Percentiles rank a stretch among this genome's conserved stretches.
Conservation (phyloP, 371 early-diverging fungal species). For the Mortierella sp. region DNA sequence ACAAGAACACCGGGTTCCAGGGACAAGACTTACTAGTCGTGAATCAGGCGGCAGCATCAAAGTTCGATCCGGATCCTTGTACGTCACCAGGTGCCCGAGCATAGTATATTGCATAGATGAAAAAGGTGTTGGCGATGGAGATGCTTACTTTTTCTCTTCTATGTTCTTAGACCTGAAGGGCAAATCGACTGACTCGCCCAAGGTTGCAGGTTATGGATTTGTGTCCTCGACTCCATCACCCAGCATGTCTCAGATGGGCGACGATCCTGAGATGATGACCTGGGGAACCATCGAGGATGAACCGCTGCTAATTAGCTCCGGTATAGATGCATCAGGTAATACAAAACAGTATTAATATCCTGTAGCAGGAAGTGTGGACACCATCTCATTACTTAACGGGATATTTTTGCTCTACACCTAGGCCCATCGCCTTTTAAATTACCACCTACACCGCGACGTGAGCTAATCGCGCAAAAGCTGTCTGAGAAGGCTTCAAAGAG, state of each 20-base stretch:
- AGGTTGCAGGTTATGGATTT: slow-evolving; percentile 68
- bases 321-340: slow-evolving; percentile 60
- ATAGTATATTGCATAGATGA: no score
- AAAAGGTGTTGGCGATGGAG: not conserved
- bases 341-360: no score
- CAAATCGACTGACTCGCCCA: slow-evolving; percentile 57
- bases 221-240: slow-evolving; percentile 78
- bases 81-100: no score
- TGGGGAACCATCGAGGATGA: slow-evolving; percentile 85
- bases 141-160: not conserved
- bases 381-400: no score
- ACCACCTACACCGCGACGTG: slow-evolving; percentile 73
- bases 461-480: slow-evolving; percentile 71
- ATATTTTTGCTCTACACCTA: not conserved
- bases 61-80: slow-evolving; percentile 35
- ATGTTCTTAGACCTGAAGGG: slow-evolving; percentile 42
- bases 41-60: slow-evolving; percentile 44
- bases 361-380: no score
- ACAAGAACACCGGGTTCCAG: slow-evolving; percentile 45
- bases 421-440: slow-evolving; percentile 65
- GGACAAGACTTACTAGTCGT: slow-evolving; percentile 41
- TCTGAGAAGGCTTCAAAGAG: slow-evolving; percentile 75
- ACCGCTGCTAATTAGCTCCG: slow-evolving; percentile 64
- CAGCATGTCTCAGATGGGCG: slow-evolving; percentile 69
- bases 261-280: slow-evolving; percentile 74